Evolutionary conservation across 2,329 filamentous ascomycete species (phyloP).

Genomic region (Botrytis squamosa): DNA sequence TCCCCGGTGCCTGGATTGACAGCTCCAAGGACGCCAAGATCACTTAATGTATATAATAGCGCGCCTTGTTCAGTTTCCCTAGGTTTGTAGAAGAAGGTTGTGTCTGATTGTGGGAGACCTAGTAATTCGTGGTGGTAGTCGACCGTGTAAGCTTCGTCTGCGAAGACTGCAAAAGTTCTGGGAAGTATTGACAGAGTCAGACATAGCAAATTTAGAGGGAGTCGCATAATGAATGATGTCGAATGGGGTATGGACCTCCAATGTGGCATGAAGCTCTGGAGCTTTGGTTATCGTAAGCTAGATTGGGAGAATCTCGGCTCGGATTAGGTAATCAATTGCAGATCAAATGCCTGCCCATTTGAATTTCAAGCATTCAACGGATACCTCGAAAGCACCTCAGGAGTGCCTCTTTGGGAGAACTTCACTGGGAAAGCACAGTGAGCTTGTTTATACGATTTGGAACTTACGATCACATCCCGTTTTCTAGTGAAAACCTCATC

Average conservation of each 20-base stretch:
- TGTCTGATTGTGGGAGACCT: constrained; percentile 75
- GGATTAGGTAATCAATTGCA: constrained; percentile 5
- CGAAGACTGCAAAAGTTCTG: constrained; percentile 64
- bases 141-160: constrained; percentile 85
- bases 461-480: neutral
- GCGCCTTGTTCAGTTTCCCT: constrained; percentile 79
- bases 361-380: neutral
- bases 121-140: constrained; percentile 93
- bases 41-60: constrained; percentile 86
- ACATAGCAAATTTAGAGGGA: constrained; percentile 35
- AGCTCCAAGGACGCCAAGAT: constrained; percentile 79
- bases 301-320: neutral
- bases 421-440: neutral
- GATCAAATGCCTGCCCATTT: neutral
- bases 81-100: constrained; percentile 94
- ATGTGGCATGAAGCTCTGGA: constrained; percentile 20
- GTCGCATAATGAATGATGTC: constrained; percentile 31
- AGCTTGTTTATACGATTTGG: neutral
- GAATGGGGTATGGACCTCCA: constrained; percentile 8
- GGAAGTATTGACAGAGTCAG: constrained; percentile 37
- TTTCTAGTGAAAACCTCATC: neutral
- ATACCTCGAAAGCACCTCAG: neutral
- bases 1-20: constrained; percentile 84
- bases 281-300: constrained; percentile 20
- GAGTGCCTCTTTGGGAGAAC: neutral